Percentiles rank a stretch among this genome's conserved stretches.
phyloP scores from a whole-genome alignment of 2,329 filamentous ascomycete species.

The Sarocladiaceae sp. region DNA sequence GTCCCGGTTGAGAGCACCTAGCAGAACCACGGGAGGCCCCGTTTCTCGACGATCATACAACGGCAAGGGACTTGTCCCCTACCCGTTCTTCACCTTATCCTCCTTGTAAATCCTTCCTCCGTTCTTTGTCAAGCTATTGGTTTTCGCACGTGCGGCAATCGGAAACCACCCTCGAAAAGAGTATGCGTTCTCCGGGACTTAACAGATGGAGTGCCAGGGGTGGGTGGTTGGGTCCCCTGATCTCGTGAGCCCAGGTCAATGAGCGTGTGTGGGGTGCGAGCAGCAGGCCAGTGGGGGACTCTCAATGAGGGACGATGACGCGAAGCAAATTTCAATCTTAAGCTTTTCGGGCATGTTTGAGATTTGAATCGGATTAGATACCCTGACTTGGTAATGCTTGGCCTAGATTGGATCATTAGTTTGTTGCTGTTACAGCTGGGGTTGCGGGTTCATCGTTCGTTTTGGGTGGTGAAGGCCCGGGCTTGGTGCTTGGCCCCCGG shows the following conservation, averaged over 20 bases:
- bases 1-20: not conserved
- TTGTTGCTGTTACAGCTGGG: no score
- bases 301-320: no score
- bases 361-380: not conserved
- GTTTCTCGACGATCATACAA: slow-evolving; percentile 3
- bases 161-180: slow-evolving; percentile 9
- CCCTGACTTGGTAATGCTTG: not conserved
- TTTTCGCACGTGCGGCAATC: slow-evolving; percentile 7
- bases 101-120: not conserved
- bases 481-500: no score
- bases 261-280: not conserved
- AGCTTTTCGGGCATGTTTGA: no score
- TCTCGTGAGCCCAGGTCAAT: not conserved
- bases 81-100: not conserved
- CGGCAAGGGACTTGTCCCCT: not conserved
- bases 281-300: not conserved
- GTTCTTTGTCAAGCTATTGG: not conserved
- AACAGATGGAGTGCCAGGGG: not conserved
- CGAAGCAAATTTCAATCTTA: not conserved
- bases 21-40: not conserved
- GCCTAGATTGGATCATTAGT: no score
- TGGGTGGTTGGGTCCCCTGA: slow-evolving; percentile 1
- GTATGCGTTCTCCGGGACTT: slow-evolving; percentile 10
- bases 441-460: no score
- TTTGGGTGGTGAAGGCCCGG: no score